phyloP scores from a whole-genome alignment of 164 flowering plant genomes.

The Piper longum region DNA sequence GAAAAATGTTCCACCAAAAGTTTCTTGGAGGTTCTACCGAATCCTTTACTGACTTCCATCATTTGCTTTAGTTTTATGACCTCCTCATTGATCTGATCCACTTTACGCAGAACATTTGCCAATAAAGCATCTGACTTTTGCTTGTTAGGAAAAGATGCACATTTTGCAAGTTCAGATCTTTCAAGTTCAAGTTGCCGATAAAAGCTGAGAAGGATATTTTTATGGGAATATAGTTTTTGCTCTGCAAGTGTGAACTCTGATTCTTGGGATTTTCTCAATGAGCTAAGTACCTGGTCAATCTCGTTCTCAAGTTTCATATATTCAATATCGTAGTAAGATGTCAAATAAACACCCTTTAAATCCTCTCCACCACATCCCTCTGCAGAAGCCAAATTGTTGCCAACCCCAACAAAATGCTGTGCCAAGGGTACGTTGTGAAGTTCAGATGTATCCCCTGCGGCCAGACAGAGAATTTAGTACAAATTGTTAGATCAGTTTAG shows the following conservation, averaged over 20 bases:
- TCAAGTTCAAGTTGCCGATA: constrained; percentile 45
- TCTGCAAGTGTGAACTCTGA: constrained; percentile 46
- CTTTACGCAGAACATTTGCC: constrained; percentile 15
- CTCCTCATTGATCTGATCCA: constrained; percentile 41
- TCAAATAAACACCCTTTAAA: not conserved
- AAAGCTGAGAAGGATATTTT: constrained; percentile 25
- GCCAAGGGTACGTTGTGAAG: not conserved
- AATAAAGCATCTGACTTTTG: not conserved
- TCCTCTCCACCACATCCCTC: constrained; percentile 1
- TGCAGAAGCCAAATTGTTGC: not conserved
- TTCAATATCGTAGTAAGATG: constrained; percentile 1
- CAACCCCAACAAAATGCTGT: not conserved
- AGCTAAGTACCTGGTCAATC: constrained; percentile 25
- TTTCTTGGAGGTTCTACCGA: constrained; percentile 36
- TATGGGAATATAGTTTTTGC: constrained; percentile 46
- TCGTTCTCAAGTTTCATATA: constrained; percentile 3
- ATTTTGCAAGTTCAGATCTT: constrained; percentile 25
- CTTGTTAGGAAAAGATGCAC: not conserved
- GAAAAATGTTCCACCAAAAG: constrained; percentile 25
- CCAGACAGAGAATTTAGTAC: not conserved
- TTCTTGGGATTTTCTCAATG: constrained; percentile 51
- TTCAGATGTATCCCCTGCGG: constrained; percentile 5
- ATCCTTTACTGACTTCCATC: constrained; percentile 44
- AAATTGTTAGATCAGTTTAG: not conserved
- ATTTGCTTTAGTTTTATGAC: constrained; percentile 32